A percentile compares a stretch with the other conserved stretches of the same genome.
Evolutionary conservation across 208 protist species (phyloP).

Genomic region (Crithidia sp.): DNA sequence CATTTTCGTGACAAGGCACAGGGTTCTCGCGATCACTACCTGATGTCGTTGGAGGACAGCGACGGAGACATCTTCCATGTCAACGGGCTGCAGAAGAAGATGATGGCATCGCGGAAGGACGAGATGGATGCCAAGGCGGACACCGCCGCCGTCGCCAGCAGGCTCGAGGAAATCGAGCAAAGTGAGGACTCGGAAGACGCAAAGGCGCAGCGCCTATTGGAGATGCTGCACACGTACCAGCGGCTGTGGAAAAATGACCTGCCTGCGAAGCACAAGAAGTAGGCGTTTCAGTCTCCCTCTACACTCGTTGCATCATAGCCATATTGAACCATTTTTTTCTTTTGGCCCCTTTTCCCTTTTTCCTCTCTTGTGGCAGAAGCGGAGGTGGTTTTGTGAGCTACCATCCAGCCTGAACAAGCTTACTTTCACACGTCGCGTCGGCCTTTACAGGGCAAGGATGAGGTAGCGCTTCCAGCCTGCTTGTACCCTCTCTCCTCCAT

Average conservation of each 20-base stretch:
- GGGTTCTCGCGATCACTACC: constrained; percentile 38
- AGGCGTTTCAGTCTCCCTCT: background rate
- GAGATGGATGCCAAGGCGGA: constrained; percentile 16
- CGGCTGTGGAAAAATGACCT: constrained; percentile 19
- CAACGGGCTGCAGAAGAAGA: constrained; percentile 22
- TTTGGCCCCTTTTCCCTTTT: no score
- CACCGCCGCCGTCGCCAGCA: constrained; percentile 5
- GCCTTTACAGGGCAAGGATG: no score
- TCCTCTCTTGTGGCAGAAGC: no score
- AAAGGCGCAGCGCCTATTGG: constrained; percentile 2
- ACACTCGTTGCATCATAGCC: no score
- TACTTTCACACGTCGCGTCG: no score
- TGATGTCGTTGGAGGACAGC: constrained; percentile 58
- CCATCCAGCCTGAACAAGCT: no score
- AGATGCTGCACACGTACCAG: constrained; percentile 15
- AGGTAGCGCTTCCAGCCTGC: no score
- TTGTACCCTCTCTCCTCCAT: no score
- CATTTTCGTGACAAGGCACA: constrained; percentile 28
- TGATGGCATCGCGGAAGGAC: constrained; percentile 11
- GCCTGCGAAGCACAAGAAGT: constrained; percentile 8
- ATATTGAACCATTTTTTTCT: background rate
- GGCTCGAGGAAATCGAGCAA: constrained; percentile 18
- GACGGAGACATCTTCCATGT: constrained; percentile 41
- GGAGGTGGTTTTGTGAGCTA: no score
- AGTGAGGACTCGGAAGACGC: constrained; percentile 4